Evolutionary conservation across 495 filamentous ascomycete species (phyloP).

Genomic region (Pseudoneurospora amorphoporcata): DNA sequence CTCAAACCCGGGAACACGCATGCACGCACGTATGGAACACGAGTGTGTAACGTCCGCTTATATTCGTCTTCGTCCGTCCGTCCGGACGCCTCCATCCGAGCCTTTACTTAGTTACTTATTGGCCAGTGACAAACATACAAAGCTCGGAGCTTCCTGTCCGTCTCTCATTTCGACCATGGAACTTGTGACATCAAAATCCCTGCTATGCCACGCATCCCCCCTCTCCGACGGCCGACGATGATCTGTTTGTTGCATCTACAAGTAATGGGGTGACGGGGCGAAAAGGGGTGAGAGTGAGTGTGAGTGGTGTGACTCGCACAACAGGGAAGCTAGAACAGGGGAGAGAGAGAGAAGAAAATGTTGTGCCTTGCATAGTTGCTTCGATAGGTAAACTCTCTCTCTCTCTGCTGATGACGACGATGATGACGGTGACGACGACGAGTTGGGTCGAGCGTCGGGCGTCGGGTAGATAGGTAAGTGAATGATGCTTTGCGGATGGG

Average conservation of each 20-base stretch:
- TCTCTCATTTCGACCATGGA: too few relatives aligned
- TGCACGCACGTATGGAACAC: not conserved
- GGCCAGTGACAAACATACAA: too few relatives aligned
- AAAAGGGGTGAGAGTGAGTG: not conserved
- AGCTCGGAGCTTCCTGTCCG: too few relatives aligned
- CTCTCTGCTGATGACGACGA: too few relatives aligned
- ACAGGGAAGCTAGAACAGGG: not conserved
- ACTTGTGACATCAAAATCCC: not conserved
- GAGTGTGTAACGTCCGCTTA: not conserved
- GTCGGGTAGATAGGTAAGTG: too few relatives aligned
- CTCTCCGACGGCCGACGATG: not conserved
- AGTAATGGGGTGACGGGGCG: not conserved
- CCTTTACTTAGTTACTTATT: not conserved
- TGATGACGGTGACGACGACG: too few relatives aligned
- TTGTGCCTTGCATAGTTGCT: not conserved
- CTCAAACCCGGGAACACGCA: not conserved
- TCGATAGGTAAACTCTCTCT: too few relatives aligned
- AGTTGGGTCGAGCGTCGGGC: too few relatives aligned
- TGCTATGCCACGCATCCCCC: not conserved
- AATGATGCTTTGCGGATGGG: too few relatives aligned
- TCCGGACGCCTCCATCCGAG: not conserved
- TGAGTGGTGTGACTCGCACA: not conserved
- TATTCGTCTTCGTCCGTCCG: not conserved
- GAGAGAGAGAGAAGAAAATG: not conserved
- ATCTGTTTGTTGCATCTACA: not conserved